Conservation (phyloP, 1,284 basidiomycete species). For the Mrakiaceae sp. region DNA sequence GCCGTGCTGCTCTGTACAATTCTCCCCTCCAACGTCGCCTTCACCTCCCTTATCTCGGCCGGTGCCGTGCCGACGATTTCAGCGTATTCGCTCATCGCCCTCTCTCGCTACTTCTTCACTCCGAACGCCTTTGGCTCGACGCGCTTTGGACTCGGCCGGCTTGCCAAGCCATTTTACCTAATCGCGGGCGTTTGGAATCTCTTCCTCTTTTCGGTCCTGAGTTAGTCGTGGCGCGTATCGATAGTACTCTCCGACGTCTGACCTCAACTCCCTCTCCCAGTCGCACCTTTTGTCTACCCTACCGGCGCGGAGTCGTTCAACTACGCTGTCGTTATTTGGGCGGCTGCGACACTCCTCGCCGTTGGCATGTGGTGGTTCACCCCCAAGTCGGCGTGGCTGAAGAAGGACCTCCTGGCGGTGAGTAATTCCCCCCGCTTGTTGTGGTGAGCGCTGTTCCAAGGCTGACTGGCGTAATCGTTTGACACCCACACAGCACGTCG, state of each 20-base stretch:
- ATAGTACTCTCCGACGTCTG: conserved; percentile 40
- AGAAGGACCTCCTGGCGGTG: conserved; percentile 39
- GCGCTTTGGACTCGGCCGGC: conserved; percentile 55
- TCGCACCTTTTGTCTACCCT: conserved; percentile 30
- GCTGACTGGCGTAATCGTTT: too few relatives aligned
- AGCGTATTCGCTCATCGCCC: conserved; percentile 63
- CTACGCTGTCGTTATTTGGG: conserved; percentile 52
- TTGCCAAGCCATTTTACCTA: conserved; percentile 48
- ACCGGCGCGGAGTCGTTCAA: conserved; percentile 29
- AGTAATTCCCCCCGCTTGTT: neutral
- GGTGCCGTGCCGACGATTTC: conserved; percentile 65
- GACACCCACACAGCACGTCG: too few relatives aligned
- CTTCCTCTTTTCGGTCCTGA: conserved; percentile 56
- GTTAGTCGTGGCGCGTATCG: conserved; percentile 57
- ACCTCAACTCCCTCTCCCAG: conserved; percentile 36
- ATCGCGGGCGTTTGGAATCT: conserved; percentile 57
- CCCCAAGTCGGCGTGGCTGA: conserved; percentile 64
- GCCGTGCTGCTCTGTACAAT: conserved; percentile 65
- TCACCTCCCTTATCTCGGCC: conserved; percentile 71
- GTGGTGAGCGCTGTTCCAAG: too few relatives aligned
- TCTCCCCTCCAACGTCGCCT: conserved; percentile 71
- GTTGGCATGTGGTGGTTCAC: conserved; percentile 61
- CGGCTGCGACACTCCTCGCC: conserved; percentile 60
- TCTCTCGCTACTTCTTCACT: conserved; percentile 59
- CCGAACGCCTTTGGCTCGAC: conserved; percentile 59